Evolutionary conservation across 805 yeast species (phyloP).

Genomic region (Yarrowia divulgata): DNA sequence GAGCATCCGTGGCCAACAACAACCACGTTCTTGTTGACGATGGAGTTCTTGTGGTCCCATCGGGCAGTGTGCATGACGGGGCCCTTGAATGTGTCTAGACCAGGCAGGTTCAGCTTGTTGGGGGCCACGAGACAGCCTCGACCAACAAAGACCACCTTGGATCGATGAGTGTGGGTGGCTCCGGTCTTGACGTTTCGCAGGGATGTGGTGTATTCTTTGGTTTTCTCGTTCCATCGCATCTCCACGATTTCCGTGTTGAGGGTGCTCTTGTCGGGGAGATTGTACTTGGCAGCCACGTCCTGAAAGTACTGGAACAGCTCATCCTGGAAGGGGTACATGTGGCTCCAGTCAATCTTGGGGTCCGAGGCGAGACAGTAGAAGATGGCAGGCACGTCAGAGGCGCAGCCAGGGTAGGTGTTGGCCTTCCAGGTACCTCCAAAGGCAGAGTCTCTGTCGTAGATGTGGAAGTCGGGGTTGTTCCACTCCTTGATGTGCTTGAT

Average conservation of each 20-base stretch:
- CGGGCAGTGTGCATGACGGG: constrained; percentile 40
- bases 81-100: constrained; percentile 35
- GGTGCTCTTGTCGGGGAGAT: constrained; percentile 14
- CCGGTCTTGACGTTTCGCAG: constrained; percentile 19
- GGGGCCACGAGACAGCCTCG: constrained; percentile 37
- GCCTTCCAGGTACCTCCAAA: constrained; percentile 41
- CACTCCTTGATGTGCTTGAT: constrained; percentile 40
- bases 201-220: constrained; percentile 1
- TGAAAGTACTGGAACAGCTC: constrained; percentile 40
- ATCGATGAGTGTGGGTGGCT: constrained; percentile 6
- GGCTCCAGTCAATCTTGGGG: constrained; percentile 39
- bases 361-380: constrained; percentile 39
- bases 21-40: constrained; percentile 41
- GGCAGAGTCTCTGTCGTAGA: constrained; percentile 40
- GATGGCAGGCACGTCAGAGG: constrained; percentile 40
- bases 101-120: constrained; percentile 33
- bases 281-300: constrained; percentile 37
- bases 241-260: constrained; percentile 30
- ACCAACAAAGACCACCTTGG: constrained; percentile 27
- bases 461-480: constrained; percentile 41
- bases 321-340: constrained; percentile 37
- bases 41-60: constrained; percentile 40
- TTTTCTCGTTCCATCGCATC: constrained; percentile 37
- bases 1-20: constrained; percentile 44
- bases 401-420: constrained; percentile 41